Evolutionary conservation across 2,329 filamentous ascomycete species (phyloP).

Genomic region (Neoarthrinium moseri): DNA sequence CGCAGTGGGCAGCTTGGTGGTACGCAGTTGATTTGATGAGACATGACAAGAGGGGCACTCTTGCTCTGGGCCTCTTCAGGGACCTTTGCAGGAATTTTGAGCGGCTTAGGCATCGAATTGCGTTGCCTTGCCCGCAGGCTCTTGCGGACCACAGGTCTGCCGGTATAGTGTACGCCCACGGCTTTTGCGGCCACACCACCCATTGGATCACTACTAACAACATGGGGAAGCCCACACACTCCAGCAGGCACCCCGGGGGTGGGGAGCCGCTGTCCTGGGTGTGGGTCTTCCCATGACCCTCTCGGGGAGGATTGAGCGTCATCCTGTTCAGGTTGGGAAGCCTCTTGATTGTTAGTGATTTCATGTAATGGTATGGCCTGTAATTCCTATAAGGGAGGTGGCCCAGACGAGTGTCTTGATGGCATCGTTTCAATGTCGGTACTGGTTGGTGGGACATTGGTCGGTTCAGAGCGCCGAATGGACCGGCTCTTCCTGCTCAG

Average conservation of each 20-base stretch:
- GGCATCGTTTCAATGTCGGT: constrained; percentile 35
- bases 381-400: constrained; percentile 52
- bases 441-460: constrained; percentile 42
- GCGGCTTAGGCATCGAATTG: constrained; percentile 23
- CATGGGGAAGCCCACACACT: constrained; percentile 16
- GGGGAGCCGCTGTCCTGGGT: constrained; percentile 42
- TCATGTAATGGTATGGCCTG: constrained; percentile 54
- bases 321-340: constrained; percentile 6
- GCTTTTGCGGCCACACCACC: constrained; percentile 51
- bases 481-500: constrained; percentile 53
- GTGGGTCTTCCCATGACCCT: constrained; percentile 41
- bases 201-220: constrained; percentile 30
- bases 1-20: constrained; percentile 14
- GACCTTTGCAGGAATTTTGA: constrained; percentile 29
- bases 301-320: constrained; percentile 18
- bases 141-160: constrained; percentile 20
- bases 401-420: constrained; percentile 34
- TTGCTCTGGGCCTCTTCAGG: constrained; percentile 20
- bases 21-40: constrained; percentile 12
- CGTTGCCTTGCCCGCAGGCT: constrained; percentile 22
- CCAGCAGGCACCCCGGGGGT: constrained; percentile 25
- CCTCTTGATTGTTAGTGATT: constrained; percentile 29
- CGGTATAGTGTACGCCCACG: constrained; percentile 23
- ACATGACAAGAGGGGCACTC: constrained; percentile 17
- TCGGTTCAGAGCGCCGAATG: constrained; percentile 39